phyloP scores from a whole-genome alignment of 352 stramenopile species.

The Achlya hypogyna region DNA sequence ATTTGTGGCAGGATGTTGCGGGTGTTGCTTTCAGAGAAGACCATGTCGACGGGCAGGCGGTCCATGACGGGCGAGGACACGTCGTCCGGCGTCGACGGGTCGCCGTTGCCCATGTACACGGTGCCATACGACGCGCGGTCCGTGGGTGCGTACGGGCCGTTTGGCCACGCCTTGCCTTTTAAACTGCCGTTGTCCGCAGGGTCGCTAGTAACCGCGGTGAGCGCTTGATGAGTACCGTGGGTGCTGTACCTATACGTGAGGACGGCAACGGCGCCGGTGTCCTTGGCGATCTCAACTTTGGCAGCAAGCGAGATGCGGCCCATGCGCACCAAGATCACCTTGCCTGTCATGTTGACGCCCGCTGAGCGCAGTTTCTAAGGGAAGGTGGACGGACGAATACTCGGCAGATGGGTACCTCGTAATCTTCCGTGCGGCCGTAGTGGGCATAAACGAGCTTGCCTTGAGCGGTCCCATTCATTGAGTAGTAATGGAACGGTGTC shows the following conservation, averaged over 20 bases:
- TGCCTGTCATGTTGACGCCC: conserved; percentile 40
- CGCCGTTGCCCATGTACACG: conserved; percentile 79
- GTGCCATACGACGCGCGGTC: conserved; percentile 50
- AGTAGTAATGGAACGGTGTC: conserved; percentile 72
- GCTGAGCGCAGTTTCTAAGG: conserved; percentile 32
- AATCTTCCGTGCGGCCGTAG: conserved; percentile 59
- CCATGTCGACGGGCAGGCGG: conserved; percentile 59
- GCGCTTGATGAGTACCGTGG: neutral
- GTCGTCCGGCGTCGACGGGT: conserved; percentile 65
- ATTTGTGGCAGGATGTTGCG: conserved; percentile 70
- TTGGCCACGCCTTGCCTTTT: conserved; percentile 43
- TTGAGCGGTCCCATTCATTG: conserved; percentile 51
- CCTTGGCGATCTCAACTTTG: conserved; percentile 58
- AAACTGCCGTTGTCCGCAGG: conserved; percentile 45
- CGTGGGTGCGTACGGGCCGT: conserved; percentile 56
- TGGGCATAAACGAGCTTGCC: conserved; percentile 66
- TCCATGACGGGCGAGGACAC: conserved; percentile 43
- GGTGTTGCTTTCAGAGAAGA: conserved; percentile 75
- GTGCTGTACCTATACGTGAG: conserved; percentile 59
- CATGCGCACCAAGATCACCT: conserved; percentile 56
- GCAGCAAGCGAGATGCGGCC: conserved; percentile 55
- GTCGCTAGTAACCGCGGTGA: conserved; percentile 30
- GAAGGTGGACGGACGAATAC: neutral
- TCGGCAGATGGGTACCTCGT: conserved; percentile 16
- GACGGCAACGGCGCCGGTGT: conserved; percentile 46